Conservation (phyloP, 331 rosid species). For the Rhamnella rubrinervis region DNA sequence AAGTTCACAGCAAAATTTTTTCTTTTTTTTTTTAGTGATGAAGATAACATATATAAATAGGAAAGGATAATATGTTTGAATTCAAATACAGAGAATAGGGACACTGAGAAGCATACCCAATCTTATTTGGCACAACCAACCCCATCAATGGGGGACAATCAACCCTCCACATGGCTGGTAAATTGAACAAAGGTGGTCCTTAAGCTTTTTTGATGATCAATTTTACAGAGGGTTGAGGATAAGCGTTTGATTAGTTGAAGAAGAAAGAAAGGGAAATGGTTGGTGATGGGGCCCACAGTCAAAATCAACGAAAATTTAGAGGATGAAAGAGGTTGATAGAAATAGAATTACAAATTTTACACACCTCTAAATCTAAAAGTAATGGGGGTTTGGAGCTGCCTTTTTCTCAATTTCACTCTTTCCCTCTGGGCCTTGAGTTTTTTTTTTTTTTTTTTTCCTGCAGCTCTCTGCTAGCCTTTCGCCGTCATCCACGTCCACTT, state of each 20-base stretch:
- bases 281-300: background rate
- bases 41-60: slow-evolving; percentile 44
- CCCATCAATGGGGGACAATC: slow-evolving; percentile 7
- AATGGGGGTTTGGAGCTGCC: background rate
- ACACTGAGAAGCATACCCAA: slow-evolving; percentile 16
- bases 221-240: background rate
- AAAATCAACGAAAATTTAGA: no score
- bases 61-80: slow-evolving; percentile 15
- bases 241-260: slow-evolving; percentile 17
- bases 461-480: slow-evolving; percentile 42
- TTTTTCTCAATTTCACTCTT: slow-evolving; percentile 5
- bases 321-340: no score
- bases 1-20: slow-evolving; percentile 22
- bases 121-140: slow-evolving; percentile 19
- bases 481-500: slow-evolving; percentile 57
- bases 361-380: no score
- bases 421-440: slow-evolving; percentile 23
- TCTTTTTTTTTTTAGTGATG: background rate
- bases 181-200: slow-evolving; percentile 21
- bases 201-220: background rate
- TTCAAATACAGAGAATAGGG: slow-evolving; percentile 38
- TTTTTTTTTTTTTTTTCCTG: background rate
- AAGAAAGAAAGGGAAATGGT: no score
- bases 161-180: slow-evolving; percentile 5
- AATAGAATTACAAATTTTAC: no score